These are phyloP conservation scores for Claviceps pazoutovae DNA, from an alignment of 2,329 filamentous ascomycete species.

Conservation along the genomic window DNA sequence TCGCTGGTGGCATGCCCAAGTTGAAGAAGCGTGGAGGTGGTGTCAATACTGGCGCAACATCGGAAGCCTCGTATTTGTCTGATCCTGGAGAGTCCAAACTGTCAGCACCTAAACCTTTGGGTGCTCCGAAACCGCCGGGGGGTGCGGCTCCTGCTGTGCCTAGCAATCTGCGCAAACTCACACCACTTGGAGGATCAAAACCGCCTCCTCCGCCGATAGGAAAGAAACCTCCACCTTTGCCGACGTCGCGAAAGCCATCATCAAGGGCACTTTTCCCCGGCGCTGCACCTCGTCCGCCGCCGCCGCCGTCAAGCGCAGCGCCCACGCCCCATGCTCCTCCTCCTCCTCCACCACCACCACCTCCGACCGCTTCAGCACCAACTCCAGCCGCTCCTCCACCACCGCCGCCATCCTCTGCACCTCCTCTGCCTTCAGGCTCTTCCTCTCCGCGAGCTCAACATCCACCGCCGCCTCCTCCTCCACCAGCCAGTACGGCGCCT, in stretches of 20 bases:
- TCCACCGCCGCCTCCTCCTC: slow-evolving; percentile 21
- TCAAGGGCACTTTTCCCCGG: slow-evolving; percentile 17
- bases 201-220: slow-evolving; percentile 63
- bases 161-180: slow-evolving; percentile 44
- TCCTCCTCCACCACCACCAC: slow-evolving; percentile 25
- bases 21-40: slow-evolving; percentile 75
- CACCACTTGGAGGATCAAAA: slow-evolving; percentile 17
- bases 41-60: slow-evolving; percentile 48
- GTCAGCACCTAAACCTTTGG: slow-evolving; percentile 31
- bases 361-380: slow-evolving; percentile 27
- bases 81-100: slow-evolving; percentile 44
- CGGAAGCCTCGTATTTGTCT: slow-evolving; percentile 60
- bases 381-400: slow-evolving; percentile 29
- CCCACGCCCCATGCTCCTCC: slow-evolving; percentile 28
- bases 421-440: slow-evolving; percentile 12
- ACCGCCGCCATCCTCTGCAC: slow-evolving; percentile 13
- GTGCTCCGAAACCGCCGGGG: slow-evolving; percentile 46
- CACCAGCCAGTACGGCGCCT: slow-evolving; percentile 19
- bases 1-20: slow-evolving; percentile 92
- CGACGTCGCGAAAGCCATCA: slow-evolving; percentile 45
- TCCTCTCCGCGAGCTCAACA: slow-evolving; percentile 24
- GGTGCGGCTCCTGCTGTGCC: slow-evolving; percentile 46
- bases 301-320: slow-evolving; percentile 22
- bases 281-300: slow-evolving; percentile 21
- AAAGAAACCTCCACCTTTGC: slow-evolving; percentile 57